phyloP scores from a whole-genome alignment of 148 eudicot genomes.

The Chenopodium album region DNA sequence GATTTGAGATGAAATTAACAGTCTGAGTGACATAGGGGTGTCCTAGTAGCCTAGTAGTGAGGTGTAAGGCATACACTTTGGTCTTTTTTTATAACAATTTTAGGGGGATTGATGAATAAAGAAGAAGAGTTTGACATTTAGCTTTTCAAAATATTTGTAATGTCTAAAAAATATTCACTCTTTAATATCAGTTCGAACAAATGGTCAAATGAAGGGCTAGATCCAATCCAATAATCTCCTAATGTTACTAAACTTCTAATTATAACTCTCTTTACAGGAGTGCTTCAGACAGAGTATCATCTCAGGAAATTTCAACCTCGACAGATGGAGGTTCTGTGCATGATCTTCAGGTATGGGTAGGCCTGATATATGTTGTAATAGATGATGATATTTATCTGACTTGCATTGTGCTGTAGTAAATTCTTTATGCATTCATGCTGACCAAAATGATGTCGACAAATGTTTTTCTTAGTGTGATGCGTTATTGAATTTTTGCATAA shows the following conservation, averaged over 20 bases:
- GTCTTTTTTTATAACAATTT: not conserved
- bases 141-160: not conserved
- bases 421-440: not conserved
- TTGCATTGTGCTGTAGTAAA: not conserved
- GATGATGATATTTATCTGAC: not conserved
- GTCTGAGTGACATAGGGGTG: too few species aligned
- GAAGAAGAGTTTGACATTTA: not conserved
- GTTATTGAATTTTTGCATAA: constrained; percentile 4
- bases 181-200: not conserved
- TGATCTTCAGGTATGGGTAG: constrained; percentile 67
- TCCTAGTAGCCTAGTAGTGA: not conserved
- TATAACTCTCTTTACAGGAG: constrained; percentile 39
- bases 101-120: not conserved
- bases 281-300: constrained; percentile 35
- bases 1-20: too few species aligned
- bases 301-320: constrained; percentile 47
- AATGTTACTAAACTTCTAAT: not conserved
- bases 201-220: not conserved
- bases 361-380: constrained; percentile 3
- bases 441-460: not conserved
- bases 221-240: not conserved
- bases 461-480: not conserved
- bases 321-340: constrained; percentile 52
- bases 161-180: not conserved
- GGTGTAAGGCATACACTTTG: not conserved